phyloP scores from a whole-genome alignment of 2,329 filamentous ascomycete genomes.

The Neonectria hederae region DNA sequence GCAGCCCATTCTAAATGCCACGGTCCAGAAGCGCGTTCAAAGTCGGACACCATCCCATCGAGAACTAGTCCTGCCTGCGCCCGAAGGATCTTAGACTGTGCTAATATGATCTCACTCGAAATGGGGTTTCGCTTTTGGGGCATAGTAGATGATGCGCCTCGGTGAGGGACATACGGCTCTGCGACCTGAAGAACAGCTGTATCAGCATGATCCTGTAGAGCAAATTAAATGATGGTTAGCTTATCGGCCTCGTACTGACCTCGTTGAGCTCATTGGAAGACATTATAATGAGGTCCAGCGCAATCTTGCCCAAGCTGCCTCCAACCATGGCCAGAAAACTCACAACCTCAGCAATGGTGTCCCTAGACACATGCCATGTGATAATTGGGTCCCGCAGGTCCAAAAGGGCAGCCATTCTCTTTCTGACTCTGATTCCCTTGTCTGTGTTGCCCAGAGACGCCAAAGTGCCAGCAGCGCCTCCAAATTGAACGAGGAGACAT shows the following conservation, averaged over 20 bases:
- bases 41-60: constrained; percentile 66
- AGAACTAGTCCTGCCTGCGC: constrained; percentile 62
- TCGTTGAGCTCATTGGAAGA: constrained; percentile 61
- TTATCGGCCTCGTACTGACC: constrained; percentile 50
- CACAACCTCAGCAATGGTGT: constrained; percentile 62
- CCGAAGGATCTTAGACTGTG: constrained; percentile 63
- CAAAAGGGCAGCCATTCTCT: constrained; percentile 59
- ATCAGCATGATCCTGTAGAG: too few relatives aligned
- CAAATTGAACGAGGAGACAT: constrained; percentile 63
- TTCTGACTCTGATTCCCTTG: constrained; percentile 59
- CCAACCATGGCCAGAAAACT: constrained; percentile 64
- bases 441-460: constrained; percentile 60
- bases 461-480: constrained; percentile 65
- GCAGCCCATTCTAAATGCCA: constrained; percentile 69
- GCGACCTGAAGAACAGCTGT: constrained; percentile 39
- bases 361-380: constrained; percentile 66
- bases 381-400: constrained; percentile 60
- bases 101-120: constrained; percentile 65
- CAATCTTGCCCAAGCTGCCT: constrained; percentile 64
- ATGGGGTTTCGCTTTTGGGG: constrained; percentile 69
- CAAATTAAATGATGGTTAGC: too few relatives aligned
- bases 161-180: constrained; percentile 61
- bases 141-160: constrained; percentile 65
- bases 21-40: constrained; percentile 65
- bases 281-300: constrained; percentile 66